phyloP scores from a whole-genome alignment of 305 asterid species.

The Rubia tinctorum region DNA sequence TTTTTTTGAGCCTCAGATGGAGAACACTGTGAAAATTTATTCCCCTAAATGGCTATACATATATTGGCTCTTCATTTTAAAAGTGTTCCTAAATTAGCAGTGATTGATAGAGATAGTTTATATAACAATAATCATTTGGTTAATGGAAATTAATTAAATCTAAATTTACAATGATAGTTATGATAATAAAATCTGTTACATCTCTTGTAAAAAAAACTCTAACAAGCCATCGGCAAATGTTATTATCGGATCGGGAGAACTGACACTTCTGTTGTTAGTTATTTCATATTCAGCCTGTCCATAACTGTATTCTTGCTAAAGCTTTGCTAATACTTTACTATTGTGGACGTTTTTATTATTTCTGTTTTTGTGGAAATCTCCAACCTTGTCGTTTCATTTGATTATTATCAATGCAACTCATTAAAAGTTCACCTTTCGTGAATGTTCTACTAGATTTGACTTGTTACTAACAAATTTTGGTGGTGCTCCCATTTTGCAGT shows the following conservation, averaged over 20 bases:
- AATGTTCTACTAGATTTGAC: not conserved
- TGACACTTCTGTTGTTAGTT: not conserved
- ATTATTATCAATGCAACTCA: not conserved
- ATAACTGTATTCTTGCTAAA: not conserved
- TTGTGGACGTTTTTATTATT: not conserved
- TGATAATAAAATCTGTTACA: not conserved
- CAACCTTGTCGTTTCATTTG: not conserved
- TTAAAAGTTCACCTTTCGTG: not conserved
- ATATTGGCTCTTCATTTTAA: not conserved
- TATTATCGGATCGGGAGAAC: not conserved
- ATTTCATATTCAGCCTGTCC: not conserved
- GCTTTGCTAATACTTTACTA: not conserved
- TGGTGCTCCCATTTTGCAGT: conserved; percentile 49
- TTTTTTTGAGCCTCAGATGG: not conserved
- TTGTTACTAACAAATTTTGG: conserved; percentile 8
- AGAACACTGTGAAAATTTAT: not conserved
- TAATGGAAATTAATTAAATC: not conserved
- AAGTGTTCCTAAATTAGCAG: not conserved
- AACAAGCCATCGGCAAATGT: not conserved
- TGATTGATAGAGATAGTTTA: not conserved
- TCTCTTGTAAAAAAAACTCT: not conserved
- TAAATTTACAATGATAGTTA: not conserved
- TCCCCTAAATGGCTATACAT: not conserved
- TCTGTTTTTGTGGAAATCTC: not conserved
- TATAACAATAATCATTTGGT: not conserved